Conservation (phyloP, 306 rosid genomes). For the Delonix regia region DNA sequence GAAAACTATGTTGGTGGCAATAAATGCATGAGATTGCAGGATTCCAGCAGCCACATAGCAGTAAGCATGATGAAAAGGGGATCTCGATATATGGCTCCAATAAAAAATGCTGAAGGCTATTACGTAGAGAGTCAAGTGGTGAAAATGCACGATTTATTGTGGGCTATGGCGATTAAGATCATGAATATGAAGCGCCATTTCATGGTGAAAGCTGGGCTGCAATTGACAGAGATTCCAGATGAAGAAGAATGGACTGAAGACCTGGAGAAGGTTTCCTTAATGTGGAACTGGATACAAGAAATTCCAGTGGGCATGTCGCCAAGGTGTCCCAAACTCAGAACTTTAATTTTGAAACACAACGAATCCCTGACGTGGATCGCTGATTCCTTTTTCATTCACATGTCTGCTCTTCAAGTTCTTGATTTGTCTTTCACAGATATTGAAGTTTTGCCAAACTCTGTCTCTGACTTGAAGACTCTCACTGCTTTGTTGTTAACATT, state of each 20-base stretch:
- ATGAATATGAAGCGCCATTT: not conserved
- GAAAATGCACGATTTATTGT: constrained; percentile 33
- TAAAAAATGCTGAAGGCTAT: constrained; percentile 21
- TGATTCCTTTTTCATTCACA: constrained; percentile 30
- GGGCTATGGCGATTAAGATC: constrained; percentile 35
- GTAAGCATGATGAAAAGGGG: constrained; percentile 35
- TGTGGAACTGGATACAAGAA: constrained; percentile 24
- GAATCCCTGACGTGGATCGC: not conserved
- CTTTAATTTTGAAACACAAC: constrained; percentile 25
- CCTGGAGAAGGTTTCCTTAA: constrained; percentile 35
- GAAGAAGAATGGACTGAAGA: constrained; percentile 32
- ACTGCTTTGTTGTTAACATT: not conserved
- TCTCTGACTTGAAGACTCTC: constrained; percentile 22
- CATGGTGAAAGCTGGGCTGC: constrained; percentile 29
- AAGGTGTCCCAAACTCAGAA: constrained; percentile 30
- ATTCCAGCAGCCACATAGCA: constrained; percentile 29
- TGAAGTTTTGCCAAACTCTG: constrained; percentile 27
- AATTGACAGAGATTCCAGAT: constrained; percentile 27
- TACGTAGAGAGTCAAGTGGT: constrained; percentile 5
- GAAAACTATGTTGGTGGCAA: constrained; percentile 18
- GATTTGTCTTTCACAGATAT: constrained; percentile 29
- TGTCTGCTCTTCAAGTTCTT: constrained; percentile 32
- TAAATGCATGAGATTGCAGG: constrained; percentile 17
- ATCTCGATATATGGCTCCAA: constrained; percentile 1
- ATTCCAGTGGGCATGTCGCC: constrained; percentile 26